Conservation (phyloP, 768 basidiomycete genomes). For the Boletus sensibilis region DNA sequence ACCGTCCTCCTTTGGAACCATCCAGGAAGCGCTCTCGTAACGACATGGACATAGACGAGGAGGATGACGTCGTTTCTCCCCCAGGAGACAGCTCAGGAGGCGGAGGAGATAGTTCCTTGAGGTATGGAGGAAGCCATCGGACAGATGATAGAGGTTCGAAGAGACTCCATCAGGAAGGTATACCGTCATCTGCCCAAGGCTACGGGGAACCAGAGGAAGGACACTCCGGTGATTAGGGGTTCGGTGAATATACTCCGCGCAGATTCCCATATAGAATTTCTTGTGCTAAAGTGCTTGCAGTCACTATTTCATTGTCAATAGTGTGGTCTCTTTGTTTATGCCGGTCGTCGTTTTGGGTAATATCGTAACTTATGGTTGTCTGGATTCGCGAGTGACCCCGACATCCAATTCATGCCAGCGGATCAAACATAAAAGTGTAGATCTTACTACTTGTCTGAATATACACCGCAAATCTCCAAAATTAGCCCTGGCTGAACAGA, state of each 20-base stretch:
- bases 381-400: slow-evolving; percentile 12
- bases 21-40: slow-evolving; percentile 57
- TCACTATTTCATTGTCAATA: slow-evolving; percentile 17
- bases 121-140: slow-evolving; percentile 38
- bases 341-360: slow-evolving; percentile 18
- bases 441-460: slow-evolving; percentile 20
- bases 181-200: slow-evolving; percentile 22
- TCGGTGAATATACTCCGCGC: slow-evolving; percentile 21
- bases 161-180: slow-evolving; percentile 54
- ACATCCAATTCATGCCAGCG: slow-evolving; percentile 16
- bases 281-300: slow-evolving; percentile 31
- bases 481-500: slow-evolving; percentile 12
- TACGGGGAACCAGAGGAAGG: slow-evolving; percentile 34
- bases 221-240: slow-evolving; percentile 33
- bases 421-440: slow-evolving; percentile 32
- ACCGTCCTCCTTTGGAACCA: slow-evolving; percentile 41
- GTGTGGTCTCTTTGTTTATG: slow-evolving; percentile 17
- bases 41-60: slow-evolving; percentile 64
- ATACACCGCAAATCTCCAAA: slow-evolving; percentile 20
- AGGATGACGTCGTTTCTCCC: slow-evolving; percentile 44
- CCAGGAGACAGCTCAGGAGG: slow-evolving; percentile 29
- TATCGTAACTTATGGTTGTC: slow-evolving; percentile 19
- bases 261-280: slow-evolving; percentile 34
- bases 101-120: slow-evolving; percentile 29
- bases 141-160: slow-evolving; percentile 55